A percentile compares a stretch with the other conserved stretches of the same genome.
Evolutionary conservation across 192 early-diverging fungal genomes (phyloP).

Genomic region (Coemansia furcata): DNA sequence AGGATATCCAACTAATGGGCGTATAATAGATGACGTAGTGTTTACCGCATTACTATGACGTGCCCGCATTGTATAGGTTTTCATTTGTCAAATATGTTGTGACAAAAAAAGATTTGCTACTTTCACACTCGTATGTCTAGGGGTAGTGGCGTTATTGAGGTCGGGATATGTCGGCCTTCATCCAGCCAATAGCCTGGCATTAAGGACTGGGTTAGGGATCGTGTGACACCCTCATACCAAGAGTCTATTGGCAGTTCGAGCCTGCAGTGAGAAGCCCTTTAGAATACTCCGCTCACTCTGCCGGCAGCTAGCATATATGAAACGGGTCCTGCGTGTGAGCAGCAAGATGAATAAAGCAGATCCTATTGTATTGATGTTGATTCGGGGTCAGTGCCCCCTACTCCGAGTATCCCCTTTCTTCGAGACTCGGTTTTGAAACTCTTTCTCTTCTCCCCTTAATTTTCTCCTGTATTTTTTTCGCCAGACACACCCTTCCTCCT

Average conservation of each 20-base stretch:
- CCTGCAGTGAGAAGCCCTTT: neutral
- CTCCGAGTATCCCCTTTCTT: neutral
- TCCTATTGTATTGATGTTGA: neutral
- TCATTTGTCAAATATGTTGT: neutral
- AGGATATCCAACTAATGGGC: constrained; percentile 46
- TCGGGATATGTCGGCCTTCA: neutral
- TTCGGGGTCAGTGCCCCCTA: neutral
- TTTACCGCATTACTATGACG: neutral
- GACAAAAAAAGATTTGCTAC: neutral
- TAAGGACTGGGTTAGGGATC: constrained; percentile 1
- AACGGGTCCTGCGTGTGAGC: neutral
- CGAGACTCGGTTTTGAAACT: neutral
- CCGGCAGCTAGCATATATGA: neutral
- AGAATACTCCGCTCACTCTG: neutral
- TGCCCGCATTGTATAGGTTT: neutral
- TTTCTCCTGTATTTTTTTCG: neutral
- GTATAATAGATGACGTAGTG: constrained; percentile 20
- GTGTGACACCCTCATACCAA: neutral
- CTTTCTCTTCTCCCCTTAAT: constrained; percentile 3
- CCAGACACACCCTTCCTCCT: neutral
- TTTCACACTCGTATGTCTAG: neutral
- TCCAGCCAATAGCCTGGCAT: neutral
- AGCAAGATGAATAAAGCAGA: neutral
- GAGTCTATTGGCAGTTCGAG: neutral
- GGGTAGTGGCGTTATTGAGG: neutral